phyloP scores from a whole-genome alignment of 2,329 filamentous ascomycete species.

The Cladosporium velox region DNA sequence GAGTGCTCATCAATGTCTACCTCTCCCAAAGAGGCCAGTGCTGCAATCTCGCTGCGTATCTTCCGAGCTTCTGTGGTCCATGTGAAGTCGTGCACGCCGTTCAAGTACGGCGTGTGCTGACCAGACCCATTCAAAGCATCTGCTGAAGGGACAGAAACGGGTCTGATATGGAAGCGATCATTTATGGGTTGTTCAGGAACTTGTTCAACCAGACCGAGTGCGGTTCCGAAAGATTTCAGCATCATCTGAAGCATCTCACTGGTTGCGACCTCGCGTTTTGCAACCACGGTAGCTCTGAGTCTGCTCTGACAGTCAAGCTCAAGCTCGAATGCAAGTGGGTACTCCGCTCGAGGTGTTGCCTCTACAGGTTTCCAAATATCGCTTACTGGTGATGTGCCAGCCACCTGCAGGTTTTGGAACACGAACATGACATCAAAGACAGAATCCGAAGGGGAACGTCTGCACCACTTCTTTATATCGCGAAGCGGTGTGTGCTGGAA shows the following conservation, averaged over 20 bases:
- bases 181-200: constrained; percentile 34
- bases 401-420: constrained; percentile 58
- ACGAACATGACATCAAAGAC: constrained; percentile 83
- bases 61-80: constrained; percentile 59
- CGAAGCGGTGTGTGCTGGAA: constrained; percentile 80
- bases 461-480: constrained; percentile 78
- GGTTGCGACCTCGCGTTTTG: constrained; percentile 52
- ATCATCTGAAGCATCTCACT: constrained; percentile 41
- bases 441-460: constrained; percentile 53
- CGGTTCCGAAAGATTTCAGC: constrained; percentile 46
- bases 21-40: constrained; percentile 57
- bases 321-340: constrained; percentile 76
- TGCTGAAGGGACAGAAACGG: no score
- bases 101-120: constrained; percentile 21
- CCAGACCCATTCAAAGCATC: neutral
- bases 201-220: constrained; percentile 41
- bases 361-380: constrained; percentile 24
- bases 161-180: constrained; percentile 20
- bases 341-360: constrained; percentile 57
- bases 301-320: constrained; percentile 53
- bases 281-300: constrained; percentile 62
- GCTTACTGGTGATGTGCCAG: neutral
- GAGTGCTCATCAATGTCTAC: constrained; percentile 58
- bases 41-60: constrained; percentile 65
- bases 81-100: constrained; percentile 46